phyloP scores from a whole-genome alignment of 2,329 filamentous ascomycete genomes.

The Fusarium multiceps region DNA sequence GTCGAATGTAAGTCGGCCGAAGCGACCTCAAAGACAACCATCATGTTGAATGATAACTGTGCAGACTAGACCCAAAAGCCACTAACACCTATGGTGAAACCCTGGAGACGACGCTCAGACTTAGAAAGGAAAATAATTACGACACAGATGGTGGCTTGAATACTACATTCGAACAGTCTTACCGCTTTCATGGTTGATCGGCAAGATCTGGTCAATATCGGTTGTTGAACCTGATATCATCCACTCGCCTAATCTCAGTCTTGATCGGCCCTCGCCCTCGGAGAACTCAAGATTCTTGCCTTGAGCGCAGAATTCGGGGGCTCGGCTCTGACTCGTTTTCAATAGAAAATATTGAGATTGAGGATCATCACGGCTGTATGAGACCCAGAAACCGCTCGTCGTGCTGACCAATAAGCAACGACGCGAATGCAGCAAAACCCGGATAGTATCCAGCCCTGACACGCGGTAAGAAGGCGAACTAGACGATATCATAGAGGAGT shows the following conservation, averaged over 20 bases:
- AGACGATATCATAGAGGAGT: constrained; percentile 24
- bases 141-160: background rate
- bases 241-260: constrained; percentile 1
- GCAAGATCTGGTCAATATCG: constrained; percentile 6
- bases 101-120: constrained; percentile 34
- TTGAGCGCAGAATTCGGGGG: background rate
- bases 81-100: constrained; percentile 44
- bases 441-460: constrained; percentile 35
- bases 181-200: background rate
- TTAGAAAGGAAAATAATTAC: background rate
- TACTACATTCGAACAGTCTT: background rate
- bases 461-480: constrained; percentile 19
- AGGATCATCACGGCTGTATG: background rate
- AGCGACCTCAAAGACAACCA: background rate
- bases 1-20: constrained; percentile 9
- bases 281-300: background rate
- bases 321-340: background rate
- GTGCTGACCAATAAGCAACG: constrained; percentile 15
- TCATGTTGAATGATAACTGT: constrained; percentile 3
- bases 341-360: background rate
- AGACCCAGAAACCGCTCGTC: background rate
- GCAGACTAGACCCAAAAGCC: constrained; percentile 22
- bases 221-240: background rate
- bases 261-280: background rate
- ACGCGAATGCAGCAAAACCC: constrained; percentile 26